These are phyloP conservation scores for Quercus phellos DNA, from an alignment of 331 rosid species.

Conservation along the genomic window DNA sequence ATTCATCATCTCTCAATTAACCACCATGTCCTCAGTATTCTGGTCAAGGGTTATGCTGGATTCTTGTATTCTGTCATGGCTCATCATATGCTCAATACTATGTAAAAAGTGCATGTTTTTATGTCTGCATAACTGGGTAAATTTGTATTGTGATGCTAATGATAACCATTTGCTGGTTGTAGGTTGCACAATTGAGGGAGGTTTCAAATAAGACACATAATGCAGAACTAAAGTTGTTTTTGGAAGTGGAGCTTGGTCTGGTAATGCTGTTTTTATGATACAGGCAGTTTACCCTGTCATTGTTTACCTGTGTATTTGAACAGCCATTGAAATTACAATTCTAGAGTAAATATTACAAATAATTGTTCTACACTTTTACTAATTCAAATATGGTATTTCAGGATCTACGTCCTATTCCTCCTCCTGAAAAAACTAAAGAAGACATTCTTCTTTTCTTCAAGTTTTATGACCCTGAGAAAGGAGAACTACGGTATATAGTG, in stretches of 20 bases:
- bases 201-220: constrained; percentile 50
- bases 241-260: constrained; percentile 71
- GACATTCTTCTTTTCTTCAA: constrained; percentile 74
- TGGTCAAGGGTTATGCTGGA: neutral
- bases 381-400: constrained; percentile 19
- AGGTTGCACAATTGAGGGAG: constrained; percentile 71
- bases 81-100: neutral
- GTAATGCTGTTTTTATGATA: constrained; percentile 30
- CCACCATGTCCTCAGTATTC: neutral
- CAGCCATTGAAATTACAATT: neutral
- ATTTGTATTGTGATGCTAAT: constrained; percentile 1
- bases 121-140: neutral
- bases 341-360: neutral
- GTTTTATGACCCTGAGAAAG: constrained; percentile 62
- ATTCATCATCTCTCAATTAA: neutral
- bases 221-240: constrained; percentile 66
- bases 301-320: constrained; percentile 13
- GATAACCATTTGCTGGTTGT: constrained; percentile 14
- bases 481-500: constrained; percentile 54
- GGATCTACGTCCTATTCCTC: constrained; percentile 65
- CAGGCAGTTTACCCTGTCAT: constrained; percentile 7
- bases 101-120: too few species aligned
- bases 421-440: constrained; percentile 58
- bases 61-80: neutral
- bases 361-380: neutral